phyloP scores from a whole-genome alignment of 345 rosid species.

The Populus davidiana region DNA sequence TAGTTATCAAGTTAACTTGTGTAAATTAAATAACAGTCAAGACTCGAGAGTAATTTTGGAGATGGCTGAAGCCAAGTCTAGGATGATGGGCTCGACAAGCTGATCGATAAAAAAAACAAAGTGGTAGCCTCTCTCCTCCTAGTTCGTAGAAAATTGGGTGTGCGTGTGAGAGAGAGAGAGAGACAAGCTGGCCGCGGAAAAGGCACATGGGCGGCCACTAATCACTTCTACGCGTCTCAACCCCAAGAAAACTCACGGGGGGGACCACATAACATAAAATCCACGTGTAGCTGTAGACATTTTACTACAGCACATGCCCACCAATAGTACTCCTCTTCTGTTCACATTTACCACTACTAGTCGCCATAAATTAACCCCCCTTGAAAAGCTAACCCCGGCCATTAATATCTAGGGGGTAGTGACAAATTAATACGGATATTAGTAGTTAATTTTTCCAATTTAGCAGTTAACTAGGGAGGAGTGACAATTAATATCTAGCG shows the following conservation, averaged over 20 bases:
- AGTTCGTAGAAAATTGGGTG: neutral
- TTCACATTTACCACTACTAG: slow-evolving; percentile 10
- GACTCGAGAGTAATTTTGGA: too few relatives aligned
- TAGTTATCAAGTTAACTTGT: too few relatives aligned
- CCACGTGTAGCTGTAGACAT: slow-evolving; percentile 31
- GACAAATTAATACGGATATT: too few relatives aligned
- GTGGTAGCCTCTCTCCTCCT: neutral
- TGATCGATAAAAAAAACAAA: neutral
- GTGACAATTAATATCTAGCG: too few relatives aligned
- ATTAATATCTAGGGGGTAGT: too few relatives aligned
- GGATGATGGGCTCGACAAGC: neutral
- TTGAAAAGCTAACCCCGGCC: too few relatives aligned
- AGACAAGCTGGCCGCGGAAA: slow-evolving; percentile 23
- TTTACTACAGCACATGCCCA: slow-evolving; percentile 5
- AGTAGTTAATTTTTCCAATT: too few relatives aligned
- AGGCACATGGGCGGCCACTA: slow-evolving; percentile 48
- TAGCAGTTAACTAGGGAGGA: too few relatives aligned
- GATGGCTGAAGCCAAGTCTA: too few relatives aligned
- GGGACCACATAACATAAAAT: slow-evolving; percentile 43
- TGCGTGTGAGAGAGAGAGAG: neutral
- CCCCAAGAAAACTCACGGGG: neutral
- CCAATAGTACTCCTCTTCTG: slow-evolving; percentile 16
- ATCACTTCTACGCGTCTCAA: slow-evolving; percentile 29
- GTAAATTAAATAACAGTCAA: too few relatives aligned
- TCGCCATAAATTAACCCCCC: slow-evolving; percentile 29